Evolutionary conservation across 1,284 basidiomycete species (phyloP).

Genomic region (Melampsora americana): DNA sequence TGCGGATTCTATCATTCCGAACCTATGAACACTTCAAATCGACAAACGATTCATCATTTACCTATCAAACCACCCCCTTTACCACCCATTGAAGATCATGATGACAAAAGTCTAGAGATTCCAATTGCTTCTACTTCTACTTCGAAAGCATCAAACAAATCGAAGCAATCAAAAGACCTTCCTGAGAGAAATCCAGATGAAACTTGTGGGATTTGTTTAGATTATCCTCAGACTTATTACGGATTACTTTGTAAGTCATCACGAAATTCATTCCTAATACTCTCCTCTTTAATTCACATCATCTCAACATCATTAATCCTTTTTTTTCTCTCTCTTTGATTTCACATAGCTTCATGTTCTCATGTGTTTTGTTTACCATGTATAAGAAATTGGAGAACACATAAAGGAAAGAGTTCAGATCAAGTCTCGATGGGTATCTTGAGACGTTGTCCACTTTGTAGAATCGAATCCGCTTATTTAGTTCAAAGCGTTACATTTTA

Average conservation of each 20-base stretch:
- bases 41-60: background rate
- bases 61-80: background rate
- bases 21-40: background rate
- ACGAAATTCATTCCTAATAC: background rate
- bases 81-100: background rate
- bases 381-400: background rate
- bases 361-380: constrained; percentile 3
- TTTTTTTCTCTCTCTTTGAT: background rate
- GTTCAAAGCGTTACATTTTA: background rate
- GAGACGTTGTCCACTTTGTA: constrained; percentile 3
- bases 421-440: background rate
- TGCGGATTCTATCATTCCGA: background rate
- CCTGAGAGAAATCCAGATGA: background rate
- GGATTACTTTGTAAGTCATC: background rate
- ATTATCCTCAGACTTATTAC: background rate
- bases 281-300: background rate
- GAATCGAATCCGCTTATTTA: background rate
- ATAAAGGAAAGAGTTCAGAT: background rate
- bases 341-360: background rate
- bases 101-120: background rate
- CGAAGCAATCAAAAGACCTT: no score
- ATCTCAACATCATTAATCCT: background rate
- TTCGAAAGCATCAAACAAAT: background rate
- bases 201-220: background rate
- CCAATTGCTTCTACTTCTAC: background rate